Evolutionary conservation across 371 early-diverging fungal species (phyloP), one percentile per base, ranked within the genome.

Genomic region (Fennellomyces sp.): DNA sequence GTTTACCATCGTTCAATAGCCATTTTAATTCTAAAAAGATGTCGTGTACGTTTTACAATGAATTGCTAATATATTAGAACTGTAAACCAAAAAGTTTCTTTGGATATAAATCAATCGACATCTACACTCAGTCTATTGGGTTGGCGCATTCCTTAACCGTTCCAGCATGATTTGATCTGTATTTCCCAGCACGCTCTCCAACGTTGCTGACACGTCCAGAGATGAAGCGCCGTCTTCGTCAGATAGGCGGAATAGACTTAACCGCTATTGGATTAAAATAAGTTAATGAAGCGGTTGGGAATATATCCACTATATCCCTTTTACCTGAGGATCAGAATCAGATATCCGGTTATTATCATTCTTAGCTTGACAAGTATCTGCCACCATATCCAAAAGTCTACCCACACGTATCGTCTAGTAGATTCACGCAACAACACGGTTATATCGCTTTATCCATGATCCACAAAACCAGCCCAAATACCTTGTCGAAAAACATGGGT

Each of bases 401-500:
- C 58, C 58, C 19, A 58, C 49, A 21, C 58, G 50, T 8, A 58
- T 47, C 10, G 47, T 49, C 58, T 58, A 49, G 15, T 17, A 10
- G 2, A 2, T 28, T 26, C 31, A 10, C 28, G 19, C 31, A n/a
- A 15, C 17, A n/a, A n/a, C 31, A 17, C 6, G 30, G 12, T 39
- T 11, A n/a, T 25, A 11, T 53, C 1, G 21, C 12, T 35, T 30
- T 19, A 29, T 12, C 31, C 38, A 25, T 53, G 25, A 1, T 52
- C 17, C 51, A 50, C 10, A 25, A 26, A 21, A 50, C 28, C 53
- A 19, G 53, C 17, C 33, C 53, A 45, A 17, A 17, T 53, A 54
- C 55, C 55, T 54, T 54, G 39, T 54, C 55, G 39, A 54, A 54
- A 36, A 23, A 54, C 55, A 54, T 54, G 39, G 55, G 55, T 26